A percentile compares a stretch with the other conserved stretches of the same genome.
Evolutionary conservation across 1,284 basidiomycete genomes (phyloP).

Genomic region (Trichosporon asahii): DNA sequence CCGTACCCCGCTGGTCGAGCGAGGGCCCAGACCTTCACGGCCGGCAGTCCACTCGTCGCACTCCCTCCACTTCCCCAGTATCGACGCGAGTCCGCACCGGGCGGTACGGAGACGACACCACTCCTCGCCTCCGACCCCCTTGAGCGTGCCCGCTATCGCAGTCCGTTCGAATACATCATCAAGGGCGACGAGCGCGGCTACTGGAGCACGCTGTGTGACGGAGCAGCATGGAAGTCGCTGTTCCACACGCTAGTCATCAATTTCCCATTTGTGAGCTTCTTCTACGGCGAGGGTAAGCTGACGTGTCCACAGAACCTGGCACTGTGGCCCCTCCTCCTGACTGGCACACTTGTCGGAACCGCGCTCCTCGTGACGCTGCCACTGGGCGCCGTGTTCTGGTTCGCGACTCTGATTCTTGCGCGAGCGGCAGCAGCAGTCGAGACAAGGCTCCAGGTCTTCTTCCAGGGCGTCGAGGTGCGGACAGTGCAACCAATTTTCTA

Average conservation of each 20-base stretch:
- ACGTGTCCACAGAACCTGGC: conserved; percentile 38
- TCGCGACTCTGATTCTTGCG: conserved; percentile 47
- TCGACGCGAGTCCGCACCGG: neutral
- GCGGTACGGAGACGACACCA: neutral
- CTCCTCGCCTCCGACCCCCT: neutral
- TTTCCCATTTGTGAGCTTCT: conserved; percentile 46
- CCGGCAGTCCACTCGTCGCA: neutral
- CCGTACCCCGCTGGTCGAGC: neutral
- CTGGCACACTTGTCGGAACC: conserved; percentile 48
- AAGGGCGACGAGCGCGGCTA: conserved; percentile 29
- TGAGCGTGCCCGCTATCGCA: neutral
- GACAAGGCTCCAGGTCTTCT: conserved; percentile 23
- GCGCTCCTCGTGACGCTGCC: conserved; percentile 50
- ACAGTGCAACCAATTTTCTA: conserved; percentile 35
- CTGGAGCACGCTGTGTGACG: conserved; percentile 35
- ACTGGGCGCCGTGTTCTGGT: conserved; percentile 49
- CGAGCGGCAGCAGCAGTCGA: conserved; percentile 46
- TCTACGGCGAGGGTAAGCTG: neutral
- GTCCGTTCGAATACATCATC: neutral
- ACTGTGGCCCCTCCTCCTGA: conserved; percentile 47
- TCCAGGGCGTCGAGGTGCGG: neutral
- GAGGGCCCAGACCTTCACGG: neutral
- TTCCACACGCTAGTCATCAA: conserved; percentile 45
- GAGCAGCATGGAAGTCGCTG: conserved; percentile 39
- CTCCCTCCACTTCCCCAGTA: neutral